These are phyloP conservation scores for Microbotryum saponariae DNA, from an alignment of 1,284 basidiomycete genomes.

Conservation along the genomic window DNA sequence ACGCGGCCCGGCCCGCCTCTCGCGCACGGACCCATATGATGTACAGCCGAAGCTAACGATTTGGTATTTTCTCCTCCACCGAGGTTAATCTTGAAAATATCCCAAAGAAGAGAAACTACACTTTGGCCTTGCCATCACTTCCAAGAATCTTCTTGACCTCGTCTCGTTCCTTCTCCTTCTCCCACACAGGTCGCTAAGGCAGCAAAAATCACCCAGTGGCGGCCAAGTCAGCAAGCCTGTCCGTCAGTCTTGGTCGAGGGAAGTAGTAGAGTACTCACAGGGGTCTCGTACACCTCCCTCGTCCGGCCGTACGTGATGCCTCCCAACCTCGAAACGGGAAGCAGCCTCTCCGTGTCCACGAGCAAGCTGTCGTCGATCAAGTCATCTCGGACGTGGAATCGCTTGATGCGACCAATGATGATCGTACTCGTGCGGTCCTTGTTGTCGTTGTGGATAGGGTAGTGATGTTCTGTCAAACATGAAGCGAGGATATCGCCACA, in stretches of 20 bases:
- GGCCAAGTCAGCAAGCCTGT: not conserved
- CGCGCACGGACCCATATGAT: no score
- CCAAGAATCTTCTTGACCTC: constrained; percentile 16
- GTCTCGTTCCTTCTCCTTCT: constrained; percentile 45
- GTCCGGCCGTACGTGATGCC: constrained; percentile 51
- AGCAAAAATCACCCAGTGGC: not conserved
- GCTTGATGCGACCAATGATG: constrained; percentile 57
- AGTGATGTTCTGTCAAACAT: constrained; percentile 33
- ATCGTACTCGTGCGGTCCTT: constrained; percentile 50
- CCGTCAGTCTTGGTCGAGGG: not conserved
- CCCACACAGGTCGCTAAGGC: constrained; percentile 50
- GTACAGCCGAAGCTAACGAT: no score
- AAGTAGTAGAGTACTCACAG: not conserved
- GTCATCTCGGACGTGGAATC: constrained; percentile 54
- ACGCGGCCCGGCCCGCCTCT: no score
- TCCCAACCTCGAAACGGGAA: constrained; percentile 57
- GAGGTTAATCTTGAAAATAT: no score
- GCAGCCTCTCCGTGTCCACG: constrained; percentile 55
- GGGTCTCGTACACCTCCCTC: constrained; percentile 26
- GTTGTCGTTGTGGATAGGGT: constrained; percentile 49
- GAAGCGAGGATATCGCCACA: not conserved
- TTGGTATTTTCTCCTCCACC: no score
- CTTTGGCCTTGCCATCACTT: constrained; percentile 7
- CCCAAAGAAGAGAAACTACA: not conserved
- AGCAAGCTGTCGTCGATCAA: constrained; percentile 48